Conservation (phyloP, 2,329 filamentous ascomycete species). For the Zymoseptoria pseudotritici region DNA sequence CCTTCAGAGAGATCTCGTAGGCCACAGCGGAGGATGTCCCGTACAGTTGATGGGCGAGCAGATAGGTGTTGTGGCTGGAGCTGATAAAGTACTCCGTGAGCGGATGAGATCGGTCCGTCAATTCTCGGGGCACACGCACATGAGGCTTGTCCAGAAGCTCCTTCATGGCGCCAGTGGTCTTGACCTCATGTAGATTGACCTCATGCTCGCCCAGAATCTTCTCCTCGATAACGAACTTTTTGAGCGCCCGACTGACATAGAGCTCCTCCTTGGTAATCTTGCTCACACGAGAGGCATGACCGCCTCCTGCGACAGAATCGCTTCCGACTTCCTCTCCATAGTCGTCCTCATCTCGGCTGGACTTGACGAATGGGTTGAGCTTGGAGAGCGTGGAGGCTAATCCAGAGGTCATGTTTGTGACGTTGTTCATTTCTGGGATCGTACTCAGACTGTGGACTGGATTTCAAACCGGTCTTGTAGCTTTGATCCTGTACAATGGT, state of each 20-base stretch:
- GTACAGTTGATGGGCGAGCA: conserved; percentile 62
- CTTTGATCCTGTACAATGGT: not conserved
- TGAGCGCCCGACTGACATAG: conserved; percentile 52
- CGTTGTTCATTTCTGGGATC: not conserved
- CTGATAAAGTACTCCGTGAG: conserved; percentile 65
- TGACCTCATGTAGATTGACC: conserved; percentile 23
- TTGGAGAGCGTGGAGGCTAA: conserved; percentile 28
- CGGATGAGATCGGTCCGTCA: conserved; percentile 52
- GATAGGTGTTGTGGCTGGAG: conserved; percentile 67
- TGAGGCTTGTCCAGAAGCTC: conserved; percentile 51
- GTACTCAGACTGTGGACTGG: not conserved
- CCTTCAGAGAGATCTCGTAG: conserved; percentile 55
- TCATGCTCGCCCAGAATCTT: conserved; percentile 42
- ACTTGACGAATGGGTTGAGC: conserved; percentile 35
- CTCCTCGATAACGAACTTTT: conserved; percentile 49
- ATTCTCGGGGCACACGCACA: conserved; percentile 47
- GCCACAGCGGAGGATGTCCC: conserved; percentile 55
- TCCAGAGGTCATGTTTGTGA: conserved; percentile 8
- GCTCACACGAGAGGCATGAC: conserved; percentile 46
- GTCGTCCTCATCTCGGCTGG: conserved; percentile 43
- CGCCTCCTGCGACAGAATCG: conserved; percentile 50
- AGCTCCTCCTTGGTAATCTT: conserved; percentile 47
- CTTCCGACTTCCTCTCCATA: conserved; percentile 46
- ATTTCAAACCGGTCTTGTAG: not conserved
- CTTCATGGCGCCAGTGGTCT: conserved; percentile 41